phyloP scores from a whole-genome alignment of 2,329 filamentous ascomycete species.

The Byssothecium circinans region DNA sequence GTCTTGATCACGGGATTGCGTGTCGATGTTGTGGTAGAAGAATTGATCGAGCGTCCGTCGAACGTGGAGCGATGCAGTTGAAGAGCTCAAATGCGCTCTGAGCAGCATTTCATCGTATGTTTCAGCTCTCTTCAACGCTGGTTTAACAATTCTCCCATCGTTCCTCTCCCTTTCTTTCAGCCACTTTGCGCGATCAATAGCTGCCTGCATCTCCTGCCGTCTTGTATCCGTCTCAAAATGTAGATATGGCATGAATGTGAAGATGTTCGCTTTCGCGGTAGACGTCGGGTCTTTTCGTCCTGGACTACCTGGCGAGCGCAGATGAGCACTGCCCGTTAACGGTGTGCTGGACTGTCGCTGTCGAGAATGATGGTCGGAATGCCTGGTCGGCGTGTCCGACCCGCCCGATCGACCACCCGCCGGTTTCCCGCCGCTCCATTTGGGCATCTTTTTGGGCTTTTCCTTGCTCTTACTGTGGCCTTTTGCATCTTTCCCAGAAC shows the following conservation, averaged over 20 bases:
- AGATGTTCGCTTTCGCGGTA: conserved; percentile 40
- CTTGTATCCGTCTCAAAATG: conserved; percentile 64
- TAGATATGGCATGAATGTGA: conserved; percentile 64
- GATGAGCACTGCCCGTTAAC: conserved; percentile 26
- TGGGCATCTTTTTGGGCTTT: conserved; percentile 33
- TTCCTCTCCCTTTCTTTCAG: conserved; percentile 23
- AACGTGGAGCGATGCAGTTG: conserved; percentile 57
- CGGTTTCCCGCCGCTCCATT: conserved; percentile 28
- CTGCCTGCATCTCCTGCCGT: conserved; percentile 59
- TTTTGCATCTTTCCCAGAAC: conserved; percentile 26
- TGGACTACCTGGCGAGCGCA: conserved; percentile 40
- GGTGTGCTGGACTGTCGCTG: conserved; percentile 26
- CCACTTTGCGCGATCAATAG: conserved; percentile 47
- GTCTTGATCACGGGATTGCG: conserved; percentile 60
- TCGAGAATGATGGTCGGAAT: conserved; percentile 23
- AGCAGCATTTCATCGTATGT: conserved; percentile 52
- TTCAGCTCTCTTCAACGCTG: conserved; percentile 22
- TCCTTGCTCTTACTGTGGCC: conserved; percentile 31
- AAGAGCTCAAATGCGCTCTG: conserved; percentile 51
- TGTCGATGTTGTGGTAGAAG: conserved; percentile 67
- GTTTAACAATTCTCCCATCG: conserved; percentile 19
- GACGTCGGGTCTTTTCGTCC: conserved; percentile 38
- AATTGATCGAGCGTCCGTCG: conserved; percentile 67
- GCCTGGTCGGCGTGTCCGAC: conserved; percentile 32
- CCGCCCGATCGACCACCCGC: conserved; percentile 28